These are phyloP conservation scores for Brassica cretica DNA, from an alignment of 345 rosid genomes.

Conservation along the genomic window DNA sequence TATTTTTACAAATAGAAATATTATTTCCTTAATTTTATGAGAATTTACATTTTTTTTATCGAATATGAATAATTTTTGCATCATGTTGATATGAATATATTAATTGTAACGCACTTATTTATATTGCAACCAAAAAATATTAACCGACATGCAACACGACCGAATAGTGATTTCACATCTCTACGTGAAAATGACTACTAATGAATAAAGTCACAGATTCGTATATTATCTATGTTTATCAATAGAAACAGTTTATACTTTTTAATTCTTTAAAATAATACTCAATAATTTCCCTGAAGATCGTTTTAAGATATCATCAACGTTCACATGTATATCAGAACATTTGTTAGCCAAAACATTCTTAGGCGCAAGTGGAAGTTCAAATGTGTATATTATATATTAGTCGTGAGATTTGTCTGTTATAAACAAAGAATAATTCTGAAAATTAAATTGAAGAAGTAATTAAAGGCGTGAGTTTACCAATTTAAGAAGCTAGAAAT, in stretches of 20 bases:
- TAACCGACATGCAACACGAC: slow-evolving; percentile 18
- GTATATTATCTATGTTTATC: slow-evolving; percentile 11
- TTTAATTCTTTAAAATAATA: not conserved
- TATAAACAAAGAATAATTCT: not conserved
- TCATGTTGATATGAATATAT: not conserved
- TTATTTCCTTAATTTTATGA: not conserved
- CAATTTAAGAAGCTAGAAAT: not conserved
- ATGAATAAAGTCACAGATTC: slow-evolving; percentile 7
- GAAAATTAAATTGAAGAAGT: not conserved
- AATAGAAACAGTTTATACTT: not conserved
- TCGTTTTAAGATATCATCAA: not conserved
- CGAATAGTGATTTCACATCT: slow-evolving; percentile 11
- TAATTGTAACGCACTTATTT: not conserved
- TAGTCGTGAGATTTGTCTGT: not conserved
- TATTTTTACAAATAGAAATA: not conserved
- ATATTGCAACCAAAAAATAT: not conserved
- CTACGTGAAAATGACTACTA: slow-evolving; percentile 22
- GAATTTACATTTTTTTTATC: not conserved
- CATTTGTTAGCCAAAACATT: not conserved
- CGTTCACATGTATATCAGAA: not conserved
- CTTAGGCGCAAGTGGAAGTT: not conserved
- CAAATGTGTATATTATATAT: not conserved
- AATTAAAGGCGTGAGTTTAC: not conserved
- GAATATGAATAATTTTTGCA: not conserved
- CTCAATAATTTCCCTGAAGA: not conserved